These are phyloP conservation scores for Hemileccinum impolitum DNA, from an alignment of 768 basidiomycete genomes.

Conservation along the genomic window DNA sequence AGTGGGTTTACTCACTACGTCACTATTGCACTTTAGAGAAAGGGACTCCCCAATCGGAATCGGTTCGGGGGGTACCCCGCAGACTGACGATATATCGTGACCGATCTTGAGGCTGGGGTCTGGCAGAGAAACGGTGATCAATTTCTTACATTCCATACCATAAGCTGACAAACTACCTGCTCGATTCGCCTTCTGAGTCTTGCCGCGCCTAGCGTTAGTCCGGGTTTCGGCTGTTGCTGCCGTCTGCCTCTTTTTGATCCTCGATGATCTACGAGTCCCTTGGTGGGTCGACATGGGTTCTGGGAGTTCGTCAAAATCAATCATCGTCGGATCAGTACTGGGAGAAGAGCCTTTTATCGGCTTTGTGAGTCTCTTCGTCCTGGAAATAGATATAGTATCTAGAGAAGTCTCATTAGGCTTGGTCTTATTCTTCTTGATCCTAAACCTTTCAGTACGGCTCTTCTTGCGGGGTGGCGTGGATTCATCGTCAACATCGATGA, in stretches of 20 bases:
- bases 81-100: not conserved
- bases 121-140: not conserved
- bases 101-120: not conserved
- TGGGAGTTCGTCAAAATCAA: constrained; percentile 36
- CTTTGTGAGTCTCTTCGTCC: constrained; percentile 32
- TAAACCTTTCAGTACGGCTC: constrained; percentile 8
- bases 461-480: constrained; percentile 20
- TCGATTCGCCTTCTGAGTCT: constrained; percentile 6
- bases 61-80: not conserved
- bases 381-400: constrained; percentile 3
- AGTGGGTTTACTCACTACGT: constrained; percentile 9
- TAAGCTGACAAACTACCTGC: not conserved
- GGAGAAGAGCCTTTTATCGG: constrained; percentile 35
- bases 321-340: not conserved
- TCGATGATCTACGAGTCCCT: constrained; percentile 16
- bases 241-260: constrained; percentile 14
- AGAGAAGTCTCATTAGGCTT: not conserved
- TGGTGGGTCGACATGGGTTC: constrained; percentile 3
- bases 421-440: not conserved
- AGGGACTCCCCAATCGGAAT: not conserved
- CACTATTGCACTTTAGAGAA: not conserved
- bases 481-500: constrained; percentile 15
- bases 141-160: not conserved
- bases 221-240: constrained; percentile 1
- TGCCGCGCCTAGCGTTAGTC: constrained; percentile 29